Evolutionary conservation across 345 rosid genomes (phyloP).

Genomic region (Rhodamnia argentea): DNA sequence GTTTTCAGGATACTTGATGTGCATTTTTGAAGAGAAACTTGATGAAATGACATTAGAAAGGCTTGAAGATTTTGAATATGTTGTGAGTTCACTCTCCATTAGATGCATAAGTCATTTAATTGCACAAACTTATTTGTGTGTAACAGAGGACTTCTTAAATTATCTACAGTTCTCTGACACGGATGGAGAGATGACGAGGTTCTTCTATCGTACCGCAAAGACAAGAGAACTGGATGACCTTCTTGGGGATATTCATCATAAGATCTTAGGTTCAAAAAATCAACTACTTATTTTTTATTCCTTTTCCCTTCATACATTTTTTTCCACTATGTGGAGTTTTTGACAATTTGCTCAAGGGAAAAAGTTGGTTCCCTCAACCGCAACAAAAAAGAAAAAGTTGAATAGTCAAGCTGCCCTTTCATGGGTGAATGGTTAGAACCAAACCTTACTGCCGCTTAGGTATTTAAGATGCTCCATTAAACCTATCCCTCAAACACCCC

Average conservation of each 20-base stretch:
- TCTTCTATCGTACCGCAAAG: conserved; percentile 79
- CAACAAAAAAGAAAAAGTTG: not conserved
- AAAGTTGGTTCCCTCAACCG: not conserved
- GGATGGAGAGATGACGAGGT: conserved; percentile 65
- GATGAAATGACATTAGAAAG: conserved; percentile 41
- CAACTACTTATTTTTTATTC: not conserved
- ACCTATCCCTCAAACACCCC: not conserved
- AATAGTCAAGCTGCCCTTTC: not conserved
- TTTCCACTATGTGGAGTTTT: not conserved
- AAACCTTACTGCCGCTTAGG: not conserved
- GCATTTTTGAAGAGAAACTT: conserved; percentile 65
- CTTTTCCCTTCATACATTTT: not conserved
- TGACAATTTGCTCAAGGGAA: not conserved
- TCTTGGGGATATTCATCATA: conserved; percentile 94
- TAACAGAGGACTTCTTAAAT: not conserved
- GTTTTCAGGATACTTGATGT: conserved; percentile 72
- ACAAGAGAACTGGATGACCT: conserved; percentile 78
- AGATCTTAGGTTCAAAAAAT: conserved; percentile 53
- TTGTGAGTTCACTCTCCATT: conserved; percentile 27
- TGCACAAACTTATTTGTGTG: not conserved
- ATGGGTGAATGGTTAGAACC: not conserved
- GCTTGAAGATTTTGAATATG: conserved; percentile 62
- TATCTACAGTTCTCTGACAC: conserved; percentile 55
- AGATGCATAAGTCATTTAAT: not conserved
- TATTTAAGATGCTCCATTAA: not conserved